Base-by-base conservation (phyloP, 1,139 yeast species). In the Pichia terricola region DNA sequence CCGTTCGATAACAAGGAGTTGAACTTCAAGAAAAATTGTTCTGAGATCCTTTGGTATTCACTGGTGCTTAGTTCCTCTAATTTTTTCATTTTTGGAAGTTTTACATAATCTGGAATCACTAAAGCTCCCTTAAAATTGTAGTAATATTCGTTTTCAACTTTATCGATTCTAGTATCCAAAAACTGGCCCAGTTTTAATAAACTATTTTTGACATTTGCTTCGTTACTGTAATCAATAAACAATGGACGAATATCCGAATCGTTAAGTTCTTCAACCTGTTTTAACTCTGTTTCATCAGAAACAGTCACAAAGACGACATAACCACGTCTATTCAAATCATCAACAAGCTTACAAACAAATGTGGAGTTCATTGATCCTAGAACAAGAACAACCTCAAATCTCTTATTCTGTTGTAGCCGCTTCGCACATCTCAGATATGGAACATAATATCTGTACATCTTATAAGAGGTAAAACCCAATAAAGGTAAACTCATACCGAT, bases 321-420 rank as follows among this genome's bases (percentile, higher is more conserved):
- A 1, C 95, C 95, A 45, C 95, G 67, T 41, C 74, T 74, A 50
- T 83, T 88, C 53, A 86, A 70, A 57, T 86, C 95, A 45, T 76
- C 70, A 0, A 88, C 86, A 34, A 86, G 67, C 40, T 80, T 67
- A 46, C 87, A 68, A 0, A 87, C 79, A 50, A 85, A 64, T 1
- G 89, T 88, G 50, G 84, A 94, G 0, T 78, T 72, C 1, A 91
- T 89, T 2, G 89, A 81, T 1, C 94, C 94, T 2, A 85, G 72
- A 5, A 86, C 66, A 32, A 86, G 66, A 0, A 85, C 76, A 5
- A 83, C 91, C 53, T 85, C 94, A 46, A 73, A 72, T 39, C 49
- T 40, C n/a, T 38, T 35, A 26, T 44, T 38, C 22, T 35, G 35
- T 3, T 39, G n/a, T 16, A 46, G 34, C 16, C 49, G 37, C n/a